Base-by-base conservation (phyloP, 495 filamentous ascomycete species). In the Parathielavia appendiculata region DNA sequence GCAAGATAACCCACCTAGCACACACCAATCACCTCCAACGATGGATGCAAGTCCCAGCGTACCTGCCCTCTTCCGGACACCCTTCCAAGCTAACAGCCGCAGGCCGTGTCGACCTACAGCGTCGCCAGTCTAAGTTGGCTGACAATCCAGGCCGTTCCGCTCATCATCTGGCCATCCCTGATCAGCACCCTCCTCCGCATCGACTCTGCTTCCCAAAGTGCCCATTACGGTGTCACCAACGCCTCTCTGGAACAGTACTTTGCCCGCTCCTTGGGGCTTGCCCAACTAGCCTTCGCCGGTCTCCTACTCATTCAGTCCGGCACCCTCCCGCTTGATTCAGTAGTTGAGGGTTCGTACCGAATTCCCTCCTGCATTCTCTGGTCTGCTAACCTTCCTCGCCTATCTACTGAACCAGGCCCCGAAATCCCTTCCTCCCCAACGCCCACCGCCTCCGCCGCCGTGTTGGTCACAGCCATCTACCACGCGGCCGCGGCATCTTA, bases 191-290 rank as follows among this genome's bases (percentile, higher is more conserved):
- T 61, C n/a, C 55, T 69, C 51, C 26, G 85, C 35, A 76, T 79
- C 40, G 71, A 82, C 22, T 71, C 11, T 10, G 17, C 13, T n/a
- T 23, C 30, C 17, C 32, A 39, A 3, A 43, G 41, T 1, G 11
- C 30, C 11, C 50, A 39, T 36, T 54, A 56, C 50, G 14, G 36
- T 38, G 35, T 9, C 22, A 4, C 56, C 49, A 26, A 58, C 16
- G 83, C 85, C 69, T 16, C 69, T 14, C 75, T 90, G n/a, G 88
- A 92, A 70, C 66, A 78, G 12, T 95, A 95, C 74, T 81, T 91
- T 65, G 81, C 84, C 40, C 86, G 89, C 32, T 80, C 78, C 23
- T 73, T 90, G 0, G 88, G 88, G 44, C 68, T 95, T 38, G 69
- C 82, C 20, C 73, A 90, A 30, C 64, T 95, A 19, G 76, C 86